Evolutionary conservation across 371 early-diverging fungal genomes (phyloP), one percentile per base, ranked within the genome.

Genomic region (Lichtheimia ornata): DNA sequence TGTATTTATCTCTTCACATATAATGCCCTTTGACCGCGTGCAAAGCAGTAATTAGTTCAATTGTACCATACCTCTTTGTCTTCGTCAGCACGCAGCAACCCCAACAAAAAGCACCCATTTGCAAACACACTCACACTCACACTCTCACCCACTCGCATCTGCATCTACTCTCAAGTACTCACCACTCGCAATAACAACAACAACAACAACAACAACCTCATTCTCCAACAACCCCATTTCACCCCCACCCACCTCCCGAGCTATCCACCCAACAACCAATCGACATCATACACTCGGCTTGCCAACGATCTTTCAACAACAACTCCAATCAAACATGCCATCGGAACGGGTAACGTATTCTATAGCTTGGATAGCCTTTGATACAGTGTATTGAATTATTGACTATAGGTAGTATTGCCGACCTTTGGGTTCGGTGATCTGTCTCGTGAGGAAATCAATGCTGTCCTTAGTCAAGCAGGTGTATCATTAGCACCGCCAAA

Each of bases 401-500:
- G 35, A 9, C 11, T 35, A 47, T 44, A 43, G 47, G 57, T 28
- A 15, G 18, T 61, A 50, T 44, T 50, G 56, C 71, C 74, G 41
- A 66, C 68, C 42, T 50, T 76, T 53, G 74, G 77, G 49, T 86
- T 84, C 68, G 86, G 86, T 62, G 82, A 83, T 58, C 74, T 86
- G 42, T 70, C 69, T 63, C 81, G 86, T 61, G 83, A 84, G 52
- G 86, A 83, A 63, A 86, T 86, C 66, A 83, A 83, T 50, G 64
- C 64, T 47, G 82, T 83, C 30, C 74, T 86, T 58, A 73, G 62
- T 35, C 74, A 74, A 63, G 81, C 79, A 1, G 81, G 79, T 56
- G 74, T 72, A 24, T 66, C 76, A 14, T 67, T 74, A 47, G 42
- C 51, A 25, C 73, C 76, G 14, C 81, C 81, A 20, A 71, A 66